Conservation (phyloP, 257 asterid species). For the Mitragyna speciosa region DNA sequence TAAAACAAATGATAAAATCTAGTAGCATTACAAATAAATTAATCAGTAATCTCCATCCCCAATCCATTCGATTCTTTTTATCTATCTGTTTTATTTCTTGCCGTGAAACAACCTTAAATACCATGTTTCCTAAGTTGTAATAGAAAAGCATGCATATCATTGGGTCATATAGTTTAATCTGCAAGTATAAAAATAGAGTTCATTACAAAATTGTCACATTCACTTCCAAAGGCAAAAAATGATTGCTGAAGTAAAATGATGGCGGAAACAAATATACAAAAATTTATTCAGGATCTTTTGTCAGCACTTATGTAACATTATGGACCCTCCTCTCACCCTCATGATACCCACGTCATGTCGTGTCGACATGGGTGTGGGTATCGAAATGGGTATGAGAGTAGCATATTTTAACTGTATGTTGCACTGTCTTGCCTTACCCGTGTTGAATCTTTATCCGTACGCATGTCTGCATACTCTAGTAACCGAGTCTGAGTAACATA, state of each 20-base stretch:
- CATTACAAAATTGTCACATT: not conserved
- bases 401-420: no score
- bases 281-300: no score
- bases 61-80: not conserved
- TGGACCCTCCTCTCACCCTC: no score
- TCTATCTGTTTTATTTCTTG: not conserved
- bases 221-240: not conserved
- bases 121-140: not conserved
- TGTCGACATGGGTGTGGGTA: no score
- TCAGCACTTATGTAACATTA: no score
- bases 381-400: no score
- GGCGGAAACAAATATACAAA: no score
- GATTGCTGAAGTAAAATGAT: not conserved
- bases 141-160: not conserved
- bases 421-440: no score
- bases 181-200: not conserved
- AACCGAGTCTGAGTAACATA: no score
- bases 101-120: not conserved
- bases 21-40: not conserved
- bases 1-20: not conserved
- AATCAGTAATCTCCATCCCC: not conserved
- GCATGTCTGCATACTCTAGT: no score
- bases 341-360: no score
- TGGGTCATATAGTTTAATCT: not conserved
- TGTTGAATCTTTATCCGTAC: no score